Evolutionary conservation across 805 yeast genomes (phyloP), one percentile per base, ranked within the genome.

Genomic region (Alloascoidea africana): DNA sequence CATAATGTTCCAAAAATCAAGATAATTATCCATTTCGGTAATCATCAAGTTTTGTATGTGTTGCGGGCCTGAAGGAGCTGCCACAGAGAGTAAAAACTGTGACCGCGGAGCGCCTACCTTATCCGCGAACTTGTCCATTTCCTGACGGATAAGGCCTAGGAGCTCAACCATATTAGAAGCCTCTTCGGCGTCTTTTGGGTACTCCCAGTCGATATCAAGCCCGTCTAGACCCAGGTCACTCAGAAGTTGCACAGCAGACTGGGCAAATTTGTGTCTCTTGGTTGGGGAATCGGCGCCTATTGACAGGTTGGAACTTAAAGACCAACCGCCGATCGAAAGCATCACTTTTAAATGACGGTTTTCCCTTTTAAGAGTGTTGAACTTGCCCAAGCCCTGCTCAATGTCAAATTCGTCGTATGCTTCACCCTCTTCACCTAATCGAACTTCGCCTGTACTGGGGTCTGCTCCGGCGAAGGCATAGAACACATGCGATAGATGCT

Each of bases 191-290:
- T 53, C 62, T 4, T 55, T 51, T 0, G 96, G 95, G 49, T 76
- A 89, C 55, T 89, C 98, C 96, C 96, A 89, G 57, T 89, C 98
- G 18, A 89, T 59, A 54, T 91, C 97, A 35, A 89, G 60, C 0
- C 98, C 97, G 53, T 91, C 96, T 49, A 91, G 76, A 0, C 80
- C 77, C 50, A 71, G 69, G 34, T 63, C 55, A 2, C 54, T 39
- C 52, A 84, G 61, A 16, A 70, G 54, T 0, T 55, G 52, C 0
- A 70, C 60, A 1, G 75, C 59, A 0, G 78, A 62, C 1, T 49
- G 37, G 2, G 74, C 68, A 52, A 87, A 83, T 0, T 33, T 51
- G 1, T 52, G 49, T 4, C 76, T 43, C 35, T 56, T 59, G 1
- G 34, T 38, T 0, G 58, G 52, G 16, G 53, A 52, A 40, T 69